Base-by-base conservation (phyloP, 176 grass and related monocot genomes). In the Oropetium thomaeum region DNA sequence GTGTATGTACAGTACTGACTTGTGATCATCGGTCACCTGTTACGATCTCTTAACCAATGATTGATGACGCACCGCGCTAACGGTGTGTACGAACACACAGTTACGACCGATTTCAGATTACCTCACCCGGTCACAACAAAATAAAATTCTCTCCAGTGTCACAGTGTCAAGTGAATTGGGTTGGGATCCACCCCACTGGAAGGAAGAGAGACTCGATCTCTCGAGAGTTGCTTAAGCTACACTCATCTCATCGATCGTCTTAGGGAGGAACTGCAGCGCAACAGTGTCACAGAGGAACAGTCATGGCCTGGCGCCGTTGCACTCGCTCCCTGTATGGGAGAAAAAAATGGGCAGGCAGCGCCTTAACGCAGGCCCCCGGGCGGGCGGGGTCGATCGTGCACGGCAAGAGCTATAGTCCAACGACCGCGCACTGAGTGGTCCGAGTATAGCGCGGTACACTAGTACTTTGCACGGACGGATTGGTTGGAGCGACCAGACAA, bases 201-300 rank as follows among this genome's bases (percentile, higher is more conserved):
- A 27, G 23, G 4, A n/a, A 13, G 35, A 37, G 35, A 10, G 7
- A 52, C 49, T 13, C 23, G 10, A n/a, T n/a, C n/a, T n/a, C n/a
- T n/a, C n/a, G n/a, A n/a, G n/a, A 57, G 23, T 88, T 79, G 86
- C 86, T 83, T 88, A 55, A 53, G 22, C 53, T 7, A 55, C 75
- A 88, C 73, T 73, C 85, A 3, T 82, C 84, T 10, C n/a, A n/a
- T 7, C 2, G 39, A 78, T n/a, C n/a, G n/a, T n/a, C n/a, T n/a
- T n/a, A n/a, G 57, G 14, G 34, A 32, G 17, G 58, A 0, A 26
- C 69, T 32, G 39, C 40, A 17, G 39, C 0, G 20, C 62, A 27
- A 54, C 43, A 62, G 42, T 30, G 19, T 5, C 45, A 11, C 17
- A 22, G 30, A 12, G 8, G 66, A 59, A 39, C 67, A 82, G 70